Conservation (phyloP, 306 rosid species). For the Amphicarpaea edgeworthii region DNA sequence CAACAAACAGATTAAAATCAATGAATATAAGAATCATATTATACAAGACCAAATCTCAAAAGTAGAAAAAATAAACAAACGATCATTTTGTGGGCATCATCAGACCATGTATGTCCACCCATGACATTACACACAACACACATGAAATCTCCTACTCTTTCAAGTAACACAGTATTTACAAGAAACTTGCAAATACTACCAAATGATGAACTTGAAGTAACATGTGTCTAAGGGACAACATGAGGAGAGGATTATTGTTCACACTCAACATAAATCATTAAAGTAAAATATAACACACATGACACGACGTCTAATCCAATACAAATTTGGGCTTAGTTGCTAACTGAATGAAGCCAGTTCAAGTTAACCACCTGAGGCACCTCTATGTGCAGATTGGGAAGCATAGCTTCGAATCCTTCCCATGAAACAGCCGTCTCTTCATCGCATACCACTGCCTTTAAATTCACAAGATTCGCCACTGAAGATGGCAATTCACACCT, state of each 20-base stretch:
- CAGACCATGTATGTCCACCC: neutral
- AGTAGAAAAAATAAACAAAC: neutral
- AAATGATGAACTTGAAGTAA: neutral
- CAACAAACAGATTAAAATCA: too few species aligned
- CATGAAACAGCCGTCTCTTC: constrained; percentile 59
- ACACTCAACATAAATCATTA: neutral
- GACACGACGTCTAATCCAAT: neutral
- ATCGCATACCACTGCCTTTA: constrained; percentile 64
- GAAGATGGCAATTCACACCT: constrained; percentile 57
- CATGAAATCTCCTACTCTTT: neutral
- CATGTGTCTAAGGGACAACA: too few species aligned
- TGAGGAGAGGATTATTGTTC: neutral
- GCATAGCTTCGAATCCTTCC: constrained; percentile 49
- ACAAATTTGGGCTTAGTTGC: constrained; percentile 1
- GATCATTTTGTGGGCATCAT: neutral
- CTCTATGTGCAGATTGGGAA: constrained; percentile 37
- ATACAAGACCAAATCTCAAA: neutral
- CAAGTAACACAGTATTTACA: neutral
- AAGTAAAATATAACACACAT: neutral
- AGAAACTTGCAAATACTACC: neutral
- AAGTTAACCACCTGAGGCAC: constrained; percentile 59
- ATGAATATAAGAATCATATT: too few species aligned
- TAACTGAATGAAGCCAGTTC: constrained; percentile 61
- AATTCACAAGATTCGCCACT: constrained; percentile 43
- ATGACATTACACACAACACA: neutral